These are phyloP conservation scores for Vitis hybrid DNA, from an alignment of 177 flowering plant species.

Conservation along the genomic window DNA sequence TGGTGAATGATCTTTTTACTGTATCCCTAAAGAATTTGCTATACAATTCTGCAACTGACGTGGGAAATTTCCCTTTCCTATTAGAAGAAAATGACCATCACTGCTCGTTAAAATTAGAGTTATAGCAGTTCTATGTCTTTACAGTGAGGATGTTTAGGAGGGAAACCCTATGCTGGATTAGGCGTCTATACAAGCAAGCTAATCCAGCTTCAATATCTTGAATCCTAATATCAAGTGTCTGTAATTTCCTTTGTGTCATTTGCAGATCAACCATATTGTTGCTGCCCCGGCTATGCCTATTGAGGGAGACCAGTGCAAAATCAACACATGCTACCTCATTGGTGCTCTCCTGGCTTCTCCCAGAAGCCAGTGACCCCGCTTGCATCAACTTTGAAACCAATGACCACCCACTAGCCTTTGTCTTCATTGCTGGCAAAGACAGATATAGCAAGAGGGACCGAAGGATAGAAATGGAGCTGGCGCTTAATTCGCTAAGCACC, in stretches of 20 bases:
- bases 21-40: too few relatives aligned
- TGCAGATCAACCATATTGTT: conserved; percentile 16
- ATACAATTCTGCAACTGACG: too few relatives aligned
- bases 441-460: conserved; percentile 24
- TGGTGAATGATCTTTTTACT: too few relatives aligned
- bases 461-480: conserved; percentile 21
- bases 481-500: conserved; percentile 28
- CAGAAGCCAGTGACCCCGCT: background rate
- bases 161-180: conserved; percentile 43
- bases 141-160: conserved; percentile 44
- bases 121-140: background rate
- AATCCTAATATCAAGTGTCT: conserved; percentile 25
- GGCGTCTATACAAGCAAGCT: conserved; percentile 31
- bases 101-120: too few relatives aligned
- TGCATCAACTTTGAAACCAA: too few relatives aligned
- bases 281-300: background rate
- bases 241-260: conserved; percentile 23
- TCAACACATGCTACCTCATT: conserved; percentile 36
- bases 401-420: conserved; percentile 8
- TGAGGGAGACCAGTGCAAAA: conserved; percentile 15
- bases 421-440: conserved; percentile 18
- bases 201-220: conserved; percentile 34
- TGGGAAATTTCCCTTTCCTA: too few relatives aligned
- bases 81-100: too few relatives aligned
- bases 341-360: conserved; percentile 2